phyloP scores from a whole-genome alignment of 306 rosid genomes.

The Trifolium pratense region DNA sequence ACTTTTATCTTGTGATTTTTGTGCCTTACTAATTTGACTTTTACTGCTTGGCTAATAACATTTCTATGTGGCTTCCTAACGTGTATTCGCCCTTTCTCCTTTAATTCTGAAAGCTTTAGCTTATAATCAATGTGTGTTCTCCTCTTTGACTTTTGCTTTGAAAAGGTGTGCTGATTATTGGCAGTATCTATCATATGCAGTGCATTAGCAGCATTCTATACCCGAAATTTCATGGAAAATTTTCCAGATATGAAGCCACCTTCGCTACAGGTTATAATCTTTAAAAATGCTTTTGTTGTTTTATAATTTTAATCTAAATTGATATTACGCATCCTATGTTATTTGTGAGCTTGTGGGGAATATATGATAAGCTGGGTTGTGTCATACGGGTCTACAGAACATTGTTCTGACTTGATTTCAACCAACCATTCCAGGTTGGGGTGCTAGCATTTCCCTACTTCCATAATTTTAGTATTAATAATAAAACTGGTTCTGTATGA shows the following conservation, averaged over 20 bases:
- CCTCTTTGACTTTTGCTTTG: slow-evolving; percentile 21
- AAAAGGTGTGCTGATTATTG: slow-evolving; percentile 38
- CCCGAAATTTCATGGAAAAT: slow-evolving; percentile 78
- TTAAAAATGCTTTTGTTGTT: slow-evolving; percentile 38
- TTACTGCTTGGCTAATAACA: neutral
- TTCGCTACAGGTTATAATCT: slow-evolving; percentile 76
- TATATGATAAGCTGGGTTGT: slow-evolving; percentile 31
- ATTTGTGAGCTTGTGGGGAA: slow-evolving; percentile 17
- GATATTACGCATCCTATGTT: slow-evolving; percentile 19
- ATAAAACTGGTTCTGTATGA: neutral
- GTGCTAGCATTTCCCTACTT: slow-evolving; percentile 18
- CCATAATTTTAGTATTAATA: slow-evolving; percentile 9
- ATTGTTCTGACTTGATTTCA: slow-evolving; percentile 28
- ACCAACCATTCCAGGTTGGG: slow-evolving; percentile 6
- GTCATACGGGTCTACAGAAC: slow-evolving; percentile 18
- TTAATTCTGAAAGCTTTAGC: slow-evolving; percentile 26
- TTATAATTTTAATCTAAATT: slow-evolving; percentile 23
- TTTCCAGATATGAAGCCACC: slow-evolving; percentile 87
- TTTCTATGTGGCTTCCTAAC: slow-evolving; percentile 24
- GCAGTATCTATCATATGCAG: slow-evolving; percentile 60
- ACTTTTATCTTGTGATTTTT: slow-evolving; percentile 28
- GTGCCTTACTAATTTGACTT: slow-evolving; percentile 23
- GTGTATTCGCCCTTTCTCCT: slow-evolving; percentile 10
- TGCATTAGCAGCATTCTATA: slow-evolving; percentile 95
- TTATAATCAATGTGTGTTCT: neutral